phyloP scores from a whole-genome alignment of 2,329 filamentous ascomycete genomes.

The Sodiomyces alkalinus region DNA sequence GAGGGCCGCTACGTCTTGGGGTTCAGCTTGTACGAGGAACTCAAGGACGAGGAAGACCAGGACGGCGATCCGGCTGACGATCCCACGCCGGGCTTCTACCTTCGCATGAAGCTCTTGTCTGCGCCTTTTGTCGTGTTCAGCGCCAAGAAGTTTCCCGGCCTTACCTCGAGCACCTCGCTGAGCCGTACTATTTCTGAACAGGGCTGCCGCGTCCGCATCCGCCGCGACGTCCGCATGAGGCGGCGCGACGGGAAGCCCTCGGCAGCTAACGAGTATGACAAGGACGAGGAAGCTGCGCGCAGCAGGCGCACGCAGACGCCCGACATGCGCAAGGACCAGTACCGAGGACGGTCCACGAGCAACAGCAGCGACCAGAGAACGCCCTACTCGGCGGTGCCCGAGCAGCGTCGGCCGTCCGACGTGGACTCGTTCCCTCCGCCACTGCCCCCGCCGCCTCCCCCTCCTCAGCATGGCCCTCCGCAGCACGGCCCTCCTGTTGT shows the following conservation, averaged over 20 bases:
- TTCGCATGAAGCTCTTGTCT: constrained; percentile 82
- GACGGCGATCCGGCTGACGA: constrained; percentile 36
- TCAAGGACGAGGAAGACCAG: constrained; percentile 70
- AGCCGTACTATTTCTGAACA: constrained; percentile 91
- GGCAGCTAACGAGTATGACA: constrained; percentile 29
- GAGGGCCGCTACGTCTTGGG: constrained; percentile 85
- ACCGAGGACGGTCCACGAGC: constrained; percentile 43
- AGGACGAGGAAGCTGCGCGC: constrained; percentile 43
- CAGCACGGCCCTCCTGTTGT: no score
- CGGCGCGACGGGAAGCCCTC: constrained; percentile 58
- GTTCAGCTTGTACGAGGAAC: constrained; percentile 88
- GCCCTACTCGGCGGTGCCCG: constrained; percentile 20
- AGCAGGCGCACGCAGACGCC: constrained; percentile 15
- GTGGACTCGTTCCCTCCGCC: constrained; percentile 27
- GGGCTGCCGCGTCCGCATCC: constrained; percentile 88
- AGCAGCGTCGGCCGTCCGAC: constrained; percentile 31
- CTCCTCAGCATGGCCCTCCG: no score
- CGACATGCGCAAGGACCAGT: constrained; percentile 7
- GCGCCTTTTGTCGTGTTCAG: constrained; percentile 78
- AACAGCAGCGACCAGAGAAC: constrained; percentile 37
- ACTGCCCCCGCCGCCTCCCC: constrained; percentile 18
- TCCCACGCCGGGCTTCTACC: constrained; percentile 49
- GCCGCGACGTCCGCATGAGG: constrained; percentile 86
- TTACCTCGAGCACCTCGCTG: constrained; percentile 75
- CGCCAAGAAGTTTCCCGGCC: constrained; percentile 94